A percentile compares a stretch with the other conserved stretches of the same genome.
Conservation (phyloP, 495 filamentous ascomycete genomes). For the Penicillium pancosmium region DNA sequence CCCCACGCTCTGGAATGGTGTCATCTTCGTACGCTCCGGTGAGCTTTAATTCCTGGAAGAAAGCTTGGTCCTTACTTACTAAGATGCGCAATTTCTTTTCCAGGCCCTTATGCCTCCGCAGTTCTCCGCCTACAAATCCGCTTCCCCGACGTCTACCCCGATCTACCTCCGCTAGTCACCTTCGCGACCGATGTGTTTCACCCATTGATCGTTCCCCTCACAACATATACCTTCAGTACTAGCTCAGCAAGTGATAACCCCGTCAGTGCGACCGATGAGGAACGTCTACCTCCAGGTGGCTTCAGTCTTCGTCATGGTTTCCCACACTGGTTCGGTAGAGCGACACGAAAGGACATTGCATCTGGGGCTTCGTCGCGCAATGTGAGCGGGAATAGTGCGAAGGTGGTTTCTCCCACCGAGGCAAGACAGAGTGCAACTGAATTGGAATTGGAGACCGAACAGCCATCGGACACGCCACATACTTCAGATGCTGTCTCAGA, state of each 20-base stretch:
- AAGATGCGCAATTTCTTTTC: not conserved
- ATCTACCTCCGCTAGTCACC: constrained; percentile 77
- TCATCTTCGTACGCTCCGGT: constrained; percentile 89
- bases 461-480: constrained; percentile 3
- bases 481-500: constrained; percentile 3
- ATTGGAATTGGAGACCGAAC: constrained; percentile 1
- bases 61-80: not conserved
- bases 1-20: constrained; percentile 80
- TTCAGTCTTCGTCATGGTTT: constrained; percentile 90
- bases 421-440: not conserved
- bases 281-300: constrained; percentile 80
- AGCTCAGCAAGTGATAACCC: constrained; percentile 68
- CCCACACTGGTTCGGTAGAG: constrained; percentile 77
- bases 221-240: constrained; percentile 86
- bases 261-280: constrained; percentile 77
- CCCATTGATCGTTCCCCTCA: constrained; percentile 85
- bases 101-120: constrained; percentile 85
- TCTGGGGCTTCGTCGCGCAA: constrained; percentile 41
- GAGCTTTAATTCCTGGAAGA: constrained; percentile 19
- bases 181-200: constrained; percentile 94
- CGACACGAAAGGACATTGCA: constrained; percentile 32
- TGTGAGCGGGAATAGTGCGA: constrained; percentile 36
- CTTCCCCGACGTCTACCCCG: constrained; percentile 81
- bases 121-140: constrained; percentile 88
- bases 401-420: not conserved